Conservation (phyloP, 2,329 filamentous ascomycete species). For the Arachnomyces sp. region DNA sequence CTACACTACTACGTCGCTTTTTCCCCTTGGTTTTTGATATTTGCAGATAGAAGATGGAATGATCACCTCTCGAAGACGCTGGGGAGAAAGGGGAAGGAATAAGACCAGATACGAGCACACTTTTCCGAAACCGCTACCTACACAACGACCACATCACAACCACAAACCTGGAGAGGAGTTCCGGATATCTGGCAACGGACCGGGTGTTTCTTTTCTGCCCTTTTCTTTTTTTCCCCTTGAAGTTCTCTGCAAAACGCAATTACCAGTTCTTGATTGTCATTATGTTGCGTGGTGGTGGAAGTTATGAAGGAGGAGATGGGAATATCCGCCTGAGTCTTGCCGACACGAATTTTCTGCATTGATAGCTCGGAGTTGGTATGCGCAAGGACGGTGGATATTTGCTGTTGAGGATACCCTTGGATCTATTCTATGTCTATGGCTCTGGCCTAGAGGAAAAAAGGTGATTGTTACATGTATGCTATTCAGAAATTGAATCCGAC, state of each 20-base stretch:
- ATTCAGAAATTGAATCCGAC: no score
- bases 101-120: constrained; percentile 44
- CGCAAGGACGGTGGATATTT: constrained; percentile 7
- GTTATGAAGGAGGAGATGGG: constrained; percentile 22
- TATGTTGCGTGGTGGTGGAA: constrained; percentile 10
- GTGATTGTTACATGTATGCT: no score
- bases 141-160: constrained; percentile 19
- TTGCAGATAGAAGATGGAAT: constrained; percentile 43
- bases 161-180: constrained; percentile 50
- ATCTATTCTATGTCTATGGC: no score
- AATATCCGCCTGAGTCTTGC: constrained; percentile 16
- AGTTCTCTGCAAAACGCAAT: constrained; percentile 36
- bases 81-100: no score
- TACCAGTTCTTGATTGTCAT: constrained; percentile 22
- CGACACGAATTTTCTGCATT: not conserved
- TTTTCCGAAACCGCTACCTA: constrained; percentile 60
- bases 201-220: constrained; percentile 30
- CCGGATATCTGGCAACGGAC: constrained; percentile 74
- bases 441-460: no score
- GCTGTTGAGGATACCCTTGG: constrained; percentile 11
- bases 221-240: constrained; percentile 40
- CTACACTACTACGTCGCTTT: constrained; percentile 9
- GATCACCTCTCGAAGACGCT: not conserved
- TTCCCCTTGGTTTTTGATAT: constrained; percentile 6
- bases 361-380: not conserved